Conservation (phyloP, 202 grass and related monocot species). For the Panicum virgatum region DNA sequence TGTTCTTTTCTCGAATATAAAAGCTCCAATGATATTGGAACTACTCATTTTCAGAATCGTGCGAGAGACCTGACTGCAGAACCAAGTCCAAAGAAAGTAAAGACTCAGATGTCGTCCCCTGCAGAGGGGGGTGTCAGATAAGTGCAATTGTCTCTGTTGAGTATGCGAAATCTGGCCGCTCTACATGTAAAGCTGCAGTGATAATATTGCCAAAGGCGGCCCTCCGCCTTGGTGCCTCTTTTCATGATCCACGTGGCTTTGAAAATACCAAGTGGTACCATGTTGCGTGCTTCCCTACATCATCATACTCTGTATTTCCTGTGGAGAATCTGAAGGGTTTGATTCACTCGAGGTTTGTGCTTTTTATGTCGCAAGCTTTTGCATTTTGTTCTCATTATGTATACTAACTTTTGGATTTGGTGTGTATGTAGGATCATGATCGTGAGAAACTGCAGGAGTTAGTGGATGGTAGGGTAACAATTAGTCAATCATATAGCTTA, state of each 20-base stretch:
- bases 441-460: slow-evolving; percentile 29
- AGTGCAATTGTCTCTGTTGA: slow-evolving; percentile 35
- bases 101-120: slow-evolving; percentile 1
- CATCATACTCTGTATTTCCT: slow-evolving; percentile 23
- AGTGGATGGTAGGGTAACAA: slow-evolving; percentile 19
- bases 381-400: background rate
- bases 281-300: slow-evolving; percentile 52
- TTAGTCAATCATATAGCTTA: slow-evolving; percentile 10
- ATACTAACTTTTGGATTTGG: background rate
- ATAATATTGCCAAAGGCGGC: slow-evolving; percentile 40
- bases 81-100: slow-evolving; percentile 35
- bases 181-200: slow-evolving; percentile 56
- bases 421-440: slow-evolving; percentile 23
- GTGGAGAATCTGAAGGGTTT: slow-evolving; percentile 57
- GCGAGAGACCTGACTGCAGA: background rate
- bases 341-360: slow-evolving; percentile 48
- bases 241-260: slow-evolving; percentile 45
- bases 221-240: slow-evolving; percentile 47
- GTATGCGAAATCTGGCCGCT: slow-evolving; percentile 71
- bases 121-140: slow-evolving; percentile 2
- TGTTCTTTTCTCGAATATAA: background rate
- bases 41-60: slow-evolving; percentile 17
- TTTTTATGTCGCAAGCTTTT: slow-evolving; percentile 3
- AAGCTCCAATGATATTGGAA: background rate
- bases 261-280: slow-evolving; percentile 64